Evolutionary conservation across 179 eudicot species (phyloP), one percentile per base, ranked within the genome.

Genomic region (Nepenthes alata): DNA sequence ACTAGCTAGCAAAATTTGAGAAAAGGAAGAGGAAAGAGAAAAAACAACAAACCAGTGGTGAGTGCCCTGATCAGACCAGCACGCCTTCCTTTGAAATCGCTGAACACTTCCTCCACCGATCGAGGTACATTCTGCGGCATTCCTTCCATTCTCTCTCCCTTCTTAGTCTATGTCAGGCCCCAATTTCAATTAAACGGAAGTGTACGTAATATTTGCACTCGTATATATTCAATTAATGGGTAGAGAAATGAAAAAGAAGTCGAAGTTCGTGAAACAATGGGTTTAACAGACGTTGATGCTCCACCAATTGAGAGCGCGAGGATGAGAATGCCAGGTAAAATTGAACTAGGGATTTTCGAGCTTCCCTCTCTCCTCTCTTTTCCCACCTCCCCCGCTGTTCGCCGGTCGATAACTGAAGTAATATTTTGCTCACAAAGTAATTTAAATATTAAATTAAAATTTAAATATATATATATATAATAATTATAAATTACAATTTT

Each of bases 41-140:
- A 63, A 54, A 36, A 1, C 37, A 54, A 37, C 5, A 25, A 9
- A 63, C 67, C 67, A 63, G 59, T 41, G 25, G 67, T 63, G 5
- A 63, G 67, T 53, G 67, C 67, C 51, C 15, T 63, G 59, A 63
- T 63, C 67, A 63, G 38, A 41, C 67, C 67, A 53, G 67, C 67
- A 8, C 67, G 59, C 39, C 67, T 55, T 63, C 67, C 67, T 25
- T 53, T 63, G 59, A 63, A 63, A 44, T 63, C 67, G 59, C 7
- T 63, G 51, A 63, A 63, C 8, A 63, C 67, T 37, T 63, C 67
- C 38, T 63, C 67, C 52, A 63, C 67, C 59, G 67, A 53, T 53
- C 67, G 45, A 11, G 67, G 67, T 53, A 41, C 16, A 41, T 35
- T 53, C 14, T 63, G 59, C 58, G 67, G 59, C 51, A 41, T 54